Evolutionary conservation across 257 asterid species (phyloP).

Genomic region (Fraxinus pennsylvanica): DNA sequence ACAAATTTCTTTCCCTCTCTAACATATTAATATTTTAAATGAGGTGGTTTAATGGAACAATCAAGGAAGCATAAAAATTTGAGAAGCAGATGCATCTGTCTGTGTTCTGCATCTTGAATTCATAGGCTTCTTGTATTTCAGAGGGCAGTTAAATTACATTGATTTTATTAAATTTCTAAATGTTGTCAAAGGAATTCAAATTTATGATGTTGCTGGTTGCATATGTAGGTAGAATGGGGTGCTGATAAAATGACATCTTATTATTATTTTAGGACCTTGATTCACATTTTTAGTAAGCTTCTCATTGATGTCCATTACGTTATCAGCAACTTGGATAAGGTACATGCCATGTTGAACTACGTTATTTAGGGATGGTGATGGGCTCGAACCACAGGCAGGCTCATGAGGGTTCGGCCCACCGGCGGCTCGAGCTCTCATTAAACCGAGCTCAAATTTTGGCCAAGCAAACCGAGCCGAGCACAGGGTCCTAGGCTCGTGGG

Average conservation of each 20-base stretch:
- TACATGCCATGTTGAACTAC: background rate
- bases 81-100: background rate
- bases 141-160: background rate
- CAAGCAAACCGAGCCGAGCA: no score
- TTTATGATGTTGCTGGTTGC: constrained; percentile 25
- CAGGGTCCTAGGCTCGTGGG: no score
- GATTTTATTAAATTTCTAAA: background rate
- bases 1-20: background rate
- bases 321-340: background rate
- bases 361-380: no score
- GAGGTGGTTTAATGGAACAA: background rate
- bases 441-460: no score
- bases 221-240: background rate
- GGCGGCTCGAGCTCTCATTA: no score
- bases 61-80: background rate
- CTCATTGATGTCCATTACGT: background rate
- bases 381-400: no score
- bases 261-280: background rate
- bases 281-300: background rate
- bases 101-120: background rate
- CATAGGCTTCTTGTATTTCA: background rate
- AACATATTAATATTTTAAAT: background rate
- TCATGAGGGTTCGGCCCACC: no score
- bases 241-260: background rate
- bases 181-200: background rate